Conservation (phyloP, 331 rosid species). For the Acacia concinna region DNA sequence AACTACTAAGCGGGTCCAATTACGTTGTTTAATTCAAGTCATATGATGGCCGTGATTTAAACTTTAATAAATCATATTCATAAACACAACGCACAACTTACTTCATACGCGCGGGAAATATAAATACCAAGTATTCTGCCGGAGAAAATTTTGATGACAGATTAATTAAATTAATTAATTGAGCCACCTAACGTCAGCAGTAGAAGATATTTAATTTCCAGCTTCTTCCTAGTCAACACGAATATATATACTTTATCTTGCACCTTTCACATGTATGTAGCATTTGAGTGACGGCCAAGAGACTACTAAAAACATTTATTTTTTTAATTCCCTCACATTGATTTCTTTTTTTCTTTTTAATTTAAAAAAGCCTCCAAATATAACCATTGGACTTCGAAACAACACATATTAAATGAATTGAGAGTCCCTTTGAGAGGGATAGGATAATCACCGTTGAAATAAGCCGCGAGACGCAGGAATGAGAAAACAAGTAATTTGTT, state of each 20-base stretch:
- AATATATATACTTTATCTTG: neutral
- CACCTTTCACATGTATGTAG: neutral
- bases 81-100: neutral
- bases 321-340: neutral
- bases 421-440: neutral
- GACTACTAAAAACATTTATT: neutral
- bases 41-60: neutral
- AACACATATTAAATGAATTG: neutral
- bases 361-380: neutral
- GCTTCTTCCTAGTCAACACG: neutral
- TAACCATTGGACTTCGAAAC: neutral
- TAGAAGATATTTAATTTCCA: constrained; percentile 1
- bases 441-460: neutral
- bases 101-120: neutral
- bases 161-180: neutral
- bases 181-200: neutral
- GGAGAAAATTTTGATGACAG: neutral
- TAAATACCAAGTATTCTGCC: neutral
- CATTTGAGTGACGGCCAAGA: neutral
- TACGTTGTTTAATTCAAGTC: neutral
- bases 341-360: neutral
- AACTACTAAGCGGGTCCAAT: neutral
- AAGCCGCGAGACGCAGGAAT: neutral
- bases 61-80: neutral
- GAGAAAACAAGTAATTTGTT: neutral